Percentiles rank a stretch among this genome's conserved stretches.
Evolutionary conservation across 2,329 filamentous ascomycete genomes (phyloP).

Genomic region (Septoria linicola): DNA sequence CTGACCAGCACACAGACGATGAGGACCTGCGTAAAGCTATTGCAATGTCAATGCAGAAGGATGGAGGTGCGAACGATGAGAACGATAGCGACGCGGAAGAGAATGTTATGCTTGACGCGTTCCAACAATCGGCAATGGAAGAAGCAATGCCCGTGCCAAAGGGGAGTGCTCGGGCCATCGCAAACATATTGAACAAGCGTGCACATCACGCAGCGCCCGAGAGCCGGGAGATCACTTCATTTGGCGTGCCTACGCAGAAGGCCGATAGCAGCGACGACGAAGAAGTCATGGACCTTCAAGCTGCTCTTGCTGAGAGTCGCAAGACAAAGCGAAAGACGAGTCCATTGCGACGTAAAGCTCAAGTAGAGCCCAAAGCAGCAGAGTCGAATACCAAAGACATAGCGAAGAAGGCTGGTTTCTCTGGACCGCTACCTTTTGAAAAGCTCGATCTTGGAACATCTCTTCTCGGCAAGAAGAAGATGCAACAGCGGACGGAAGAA

Average conservation of each 20-base stretch:
- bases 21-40: constrained; percentile 80
- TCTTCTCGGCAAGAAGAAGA: constrained; percentile 52
- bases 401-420: constrained; percentile 60
- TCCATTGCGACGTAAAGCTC: constrained; percentile 17
- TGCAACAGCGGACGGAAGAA: constrained; percentile 53
- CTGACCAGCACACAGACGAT: constrained; percentile 53
- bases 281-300: constrained; percentile 73
- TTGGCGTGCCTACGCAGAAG: constrained; percentile 35
- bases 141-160: constrained; percentile 47
- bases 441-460: constrained; percentile 69
- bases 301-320: constrained; percentile 71
- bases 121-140: constrained; percentile 46
- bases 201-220: constrained; percentile 59
- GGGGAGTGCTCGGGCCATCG: constrained; percentile 59
- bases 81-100: constrained; percentile 28
- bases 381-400: constrained; percentile 23
- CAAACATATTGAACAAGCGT: constrained; percentile 71
- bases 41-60: constrained; percentile 72
- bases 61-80: constrained; percentile 40
- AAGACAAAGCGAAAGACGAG: constrained; percentile 37
- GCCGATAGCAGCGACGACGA: constrained; percentile 61
- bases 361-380: constrained; percentile 39
- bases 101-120: constrained; percentile 48
- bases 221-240: constrained; percentile 41
- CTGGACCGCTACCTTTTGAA: constrained; percentile 86